Percentiles rank a stretch among this genome's conserved stretches.
Evolutionary conservation across 1,284 basidiomycete genomes (phyloP).

Genomic region (Ustilago shanxiensis): DNA sequence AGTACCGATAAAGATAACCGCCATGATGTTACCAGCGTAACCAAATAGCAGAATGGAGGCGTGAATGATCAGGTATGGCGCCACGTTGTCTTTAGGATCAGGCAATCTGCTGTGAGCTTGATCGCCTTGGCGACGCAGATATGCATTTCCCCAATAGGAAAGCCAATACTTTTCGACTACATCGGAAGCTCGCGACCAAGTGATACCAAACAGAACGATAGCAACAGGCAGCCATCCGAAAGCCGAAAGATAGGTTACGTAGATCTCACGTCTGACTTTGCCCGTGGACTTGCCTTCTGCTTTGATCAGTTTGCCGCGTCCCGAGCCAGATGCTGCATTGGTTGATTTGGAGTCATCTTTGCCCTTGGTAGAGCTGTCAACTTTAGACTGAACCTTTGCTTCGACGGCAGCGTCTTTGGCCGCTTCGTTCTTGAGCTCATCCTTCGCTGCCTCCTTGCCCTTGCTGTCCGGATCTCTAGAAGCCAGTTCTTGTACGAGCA

Average conservation of each 20-base stretch:
- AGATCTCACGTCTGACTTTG: constrained; percentile 82
- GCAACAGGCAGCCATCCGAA: constrained; percentile 56
- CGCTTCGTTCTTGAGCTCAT: constrained; percentile 35
- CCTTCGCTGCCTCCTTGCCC: constrained; percentile 44
- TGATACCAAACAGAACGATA: constrained; percentile 27
- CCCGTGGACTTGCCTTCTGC: constrained; percentile 81
- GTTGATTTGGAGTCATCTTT: neutral
- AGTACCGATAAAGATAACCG: constrained; percentile 1
- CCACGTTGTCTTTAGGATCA: constrained; percentile 21
- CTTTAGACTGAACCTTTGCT: constrained; percentile 29
- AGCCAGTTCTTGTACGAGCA: constrained; percentile 59
- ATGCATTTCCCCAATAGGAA: constrained; percentile 42
- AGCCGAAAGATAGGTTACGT: constrained; percentile 79
- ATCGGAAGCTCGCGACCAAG: constrained; percentile 26
- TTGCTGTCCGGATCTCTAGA: constrained; percentile 47
- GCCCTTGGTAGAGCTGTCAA: neutral
- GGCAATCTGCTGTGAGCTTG: constrained; percentile 1
- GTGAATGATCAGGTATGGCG: constrained; percentile 28
- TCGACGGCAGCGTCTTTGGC: constrained; percentile 37
- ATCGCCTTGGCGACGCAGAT: constrained; percentile 1
- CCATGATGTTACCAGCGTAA: neutral
- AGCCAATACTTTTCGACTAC: constrained; percentile 46
- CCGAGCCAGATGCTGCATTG: constrained; percentile 16
- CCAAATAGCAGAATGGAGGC: constrained; percentile 10
- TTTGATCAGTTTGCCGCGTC: constrained; percentile 74